phyloP scores from a whole-genome alignment of 2,329 filamentous ascomycete genomes.

The Coniochaeta prunicola region DNA sequence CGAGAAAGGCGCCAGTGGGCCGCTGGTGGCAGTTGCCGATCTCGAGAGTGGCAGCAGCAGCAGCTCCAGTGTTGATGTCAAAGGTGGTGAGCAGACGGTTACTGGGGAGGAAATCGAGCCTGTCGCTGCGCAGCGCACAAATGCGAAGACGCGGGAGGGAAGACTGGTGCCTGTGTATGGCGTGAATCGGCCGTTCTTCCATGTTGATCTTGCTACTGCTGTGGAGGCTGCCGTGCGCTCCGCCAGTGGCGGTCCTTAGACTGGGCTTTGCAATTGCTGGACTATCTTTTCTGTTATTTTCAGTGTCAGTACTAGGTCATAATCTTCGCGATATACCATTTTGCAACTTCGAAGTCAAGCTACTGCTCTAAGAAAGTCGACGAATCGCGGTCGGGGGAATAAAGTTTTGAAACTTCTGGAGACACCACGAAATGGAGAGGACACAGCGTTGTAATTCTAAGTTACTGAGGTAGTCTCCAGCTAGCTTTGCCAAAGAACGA shows the following conservation, averaged over 20 bases:
- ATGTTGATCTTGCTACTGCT: constrained; percentile 35
- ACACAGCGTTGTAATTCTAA: no score
- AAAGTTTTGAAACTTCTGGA: neutral
- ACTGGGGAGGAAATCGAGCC: constrained; percentile 11
- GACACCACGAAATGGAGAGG: neutral
- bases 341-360: neutral
- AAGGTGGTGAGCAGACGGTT: neutral
- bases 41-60: neutral
- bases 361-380: neutral
- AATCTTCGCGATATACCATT: neutral
- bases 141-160: constrained; percentile 1
- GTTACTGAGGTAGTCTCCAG: no score
- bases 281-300: neutral
- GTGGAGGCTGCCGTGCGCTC: constrained; percentile 25
- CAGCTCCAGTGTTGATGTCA: neutral
- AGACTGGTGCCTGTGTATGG: constrained; percentile 24
- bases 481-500: no score
- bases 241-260: neutral
- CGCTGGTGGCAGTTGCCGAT: constrained; percentile 24
- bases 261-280: neutral
- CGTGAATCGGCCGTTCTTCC: constrained; percentile 40
- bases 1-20: constrained; percentile 10
- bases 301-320: neutral
- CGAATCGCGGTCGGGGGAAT: neutral
- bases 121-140: constrained; percentile 9